phyloP scores from a whole-genome alignment of 164 flowering plant species.

The Warburgia ugandensis region DNA sequence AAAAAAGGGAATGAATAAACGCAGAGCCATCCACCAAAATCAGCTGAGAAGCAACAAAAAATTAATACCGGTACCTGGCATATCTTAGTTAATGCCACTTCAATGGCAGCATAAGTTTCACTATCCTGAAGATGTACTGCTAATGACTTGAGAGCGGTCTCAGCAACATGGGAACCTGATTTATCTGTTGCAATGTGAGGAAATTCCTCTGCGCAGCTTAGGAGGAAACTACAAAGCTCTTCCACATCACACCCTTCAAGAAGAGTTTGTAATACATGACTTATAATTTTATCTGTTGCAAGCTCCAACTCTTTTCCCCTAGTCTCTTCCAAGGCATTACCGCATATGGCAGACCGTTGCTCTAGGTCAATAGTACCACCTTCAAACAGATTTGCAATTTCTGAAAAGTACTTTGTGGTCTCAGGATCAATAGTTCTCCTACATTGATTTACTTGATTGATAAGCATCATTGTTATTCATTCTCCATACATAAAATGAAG shows the following conservation, averaged over 20 bases:
- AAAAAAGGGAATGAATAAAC: conserved; percentile 1
- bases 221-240: conserved; percentile 67
- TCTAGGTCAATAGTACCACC: conserved; percentile 56
- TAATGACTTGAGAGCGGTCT: conserved; percentile 71
- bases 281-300: conserved; percentile 72
- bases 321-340: conserved; percentile 85
- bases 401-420: conserved; percentile 63
- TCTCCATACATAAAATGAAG: no score
- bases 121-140: conserved; percentile 52
- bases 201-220: conserved; percentile 54
- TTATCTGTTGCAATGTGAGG: conserved; percentile 62
- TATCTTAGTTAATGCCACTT: conserved; percentile 47
- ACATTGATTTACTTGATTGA: conserved; percentile 5
- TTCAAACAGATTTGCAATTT: conserved; percentile 72
- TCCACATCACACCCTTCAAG: conserved; percentile 71
- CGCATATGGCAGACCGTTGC: conserved; percentile 60
- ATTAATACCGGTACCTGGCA: conserved; percentile 53
- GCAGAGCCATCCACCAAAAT: background rate
- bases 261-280: conserved; percentile 66
- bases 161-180: conserved; percentile 97
- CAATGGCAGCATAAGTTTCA: conserved; percentile 42
- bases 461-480: no score
- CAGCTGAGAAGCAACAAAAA: background rate
- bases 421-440: conserved; percentile 93
- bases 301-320: conserved; percentile 81